Evolutionary conservation across 169 alveolate genomes (phyloP).

Genomic region (Blepharisma undulans): DNA sequence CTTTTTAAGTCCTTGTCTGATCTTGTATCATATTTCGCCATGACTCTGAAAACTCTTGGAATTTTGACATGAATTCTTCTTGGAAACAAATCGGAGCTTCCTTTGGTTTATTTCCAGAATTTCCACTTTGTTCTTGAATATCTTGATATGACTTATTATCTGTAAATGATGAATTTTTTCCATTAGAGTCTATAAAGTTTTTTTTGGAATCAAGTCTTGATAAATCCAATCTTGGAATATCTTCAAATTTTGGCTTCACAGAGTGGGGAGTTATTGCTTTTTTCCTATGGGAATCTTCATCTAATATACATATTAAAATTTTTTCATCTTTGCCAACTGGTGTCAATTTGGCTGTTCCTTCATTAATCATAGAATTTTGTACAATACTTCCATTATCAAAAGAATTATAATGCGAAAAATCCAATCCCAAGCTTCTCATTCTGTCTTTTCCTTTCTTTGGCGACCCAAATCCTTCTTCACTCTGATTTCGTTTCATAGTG

Average conservation of each 20-base stretch:
- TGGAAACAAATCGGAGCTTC: constrained; percentile 42
- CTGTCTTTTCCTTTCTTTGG: neutral
- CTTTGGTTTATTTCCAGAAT: neutral
- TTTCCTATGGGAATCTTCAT: neutral
- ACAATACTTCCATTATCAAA: neutral
- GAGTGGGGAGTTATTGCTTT: neutral
- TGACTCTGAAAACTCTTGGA: constrained; percentile 58
- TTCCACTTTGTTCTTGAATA: neutral
- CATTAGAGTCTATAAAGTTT: neutral
- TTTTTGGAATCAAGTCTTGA: neutral
- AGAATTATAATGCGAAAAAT: neutral
- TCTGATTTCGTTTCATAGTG: neutral
- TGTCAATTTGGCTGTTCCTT: neutral
- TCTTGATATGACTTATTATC: neutral
- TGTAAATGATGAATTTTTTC: neutral
- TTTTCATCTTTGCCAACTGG: neutral
- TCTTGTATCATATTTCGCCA: constrained; percentile 51
- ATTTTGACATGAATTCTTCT: constrained; percentile 62
- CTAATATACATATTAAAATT: neutral
- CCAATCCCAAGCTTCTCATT: neutral
- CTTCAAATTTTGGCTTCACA: neutral
- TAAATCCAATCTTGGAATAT: neutral
- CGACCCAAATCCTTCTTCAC: neutral
- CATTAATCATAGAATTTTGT: neutral
- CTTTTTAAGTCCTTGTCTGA: neutral